A percentile compares a stretch with the other conserved stretches of the same genome.
phyloP scores from a whole-genome alignment of 1,284 basidiomycete genomes.

The Caloboletus inedulis region DNA sequence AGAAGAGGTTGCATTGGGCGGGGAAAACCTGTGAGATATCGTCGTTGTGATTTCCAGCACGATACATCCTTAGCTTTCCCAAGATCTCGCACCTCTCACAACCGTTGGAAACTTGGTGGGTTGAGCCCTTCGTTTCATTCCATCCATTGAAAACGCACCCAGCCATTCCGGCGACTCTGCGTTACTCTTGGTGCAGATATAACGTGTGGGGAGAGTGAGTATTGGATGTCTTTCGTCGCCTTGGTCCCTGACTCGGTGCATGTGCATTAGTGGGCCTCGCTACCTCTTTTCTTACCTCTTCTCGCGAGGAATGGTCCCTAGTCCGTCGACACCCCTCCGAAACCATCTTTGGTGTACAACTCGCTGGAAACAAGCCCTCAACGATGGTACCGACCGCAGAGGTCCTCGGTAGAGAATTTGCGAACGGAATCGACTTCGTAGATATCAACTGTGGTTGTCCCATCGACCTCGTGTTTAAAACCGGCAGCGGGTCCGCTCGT shows the following conservation, averaged over 20 bases:
- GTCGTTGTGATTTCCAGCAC: neutral
- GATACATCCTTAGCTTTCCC: constrained; percentile 6
- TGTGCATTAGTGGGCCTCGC: constrained; percentile 69
- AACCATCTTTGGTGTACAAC: constrained; percentile 86
- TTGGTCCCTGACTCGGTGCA: constrained; percentile 1
- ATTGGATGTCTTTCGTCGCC: neutral
- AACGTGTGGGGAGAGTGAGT: constrained; percentile 88
- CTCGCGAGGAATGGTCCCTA: constrained; percentile 89
- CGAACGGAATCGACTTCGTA: constrained; percentile 77
- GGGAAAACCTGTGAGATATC: constrained; percentile 75
- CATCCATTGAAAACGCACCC: constrained; percentile 3
- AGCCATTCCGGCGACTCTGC: constrained; percentile 94
- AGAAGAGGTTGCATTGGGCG: constrained; percentile 83
- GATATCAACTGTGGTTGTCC: constrained; percentile 98
- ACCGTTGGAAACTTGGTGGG: constrained; percentile 92
- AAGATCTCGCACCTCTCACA: constrained; percentile 91
- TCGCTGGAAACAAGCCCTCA: constrained; percentile 76
- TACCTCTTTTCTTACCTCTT: constrained; percentile 76
- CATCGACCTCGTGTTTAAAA: constrained; percentile 93
- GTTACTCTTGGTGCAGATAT: constrained; percentile 89
- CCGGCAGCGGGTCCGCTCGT: constrained; percentile 88
- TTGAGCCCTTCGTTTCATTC: neutral
- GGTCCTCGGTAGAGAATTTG: constrained; percentile 68
- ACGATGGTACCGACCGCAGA: constrained; percentile 84
- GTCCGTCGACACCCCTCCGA: constrained; percentile 87